Percentiles rank a stretch among this genome's conserved stretches.
Evolutionary conservation across 148 eudicot species (phyloP).

Genomic region (Silene conica): DNA sequence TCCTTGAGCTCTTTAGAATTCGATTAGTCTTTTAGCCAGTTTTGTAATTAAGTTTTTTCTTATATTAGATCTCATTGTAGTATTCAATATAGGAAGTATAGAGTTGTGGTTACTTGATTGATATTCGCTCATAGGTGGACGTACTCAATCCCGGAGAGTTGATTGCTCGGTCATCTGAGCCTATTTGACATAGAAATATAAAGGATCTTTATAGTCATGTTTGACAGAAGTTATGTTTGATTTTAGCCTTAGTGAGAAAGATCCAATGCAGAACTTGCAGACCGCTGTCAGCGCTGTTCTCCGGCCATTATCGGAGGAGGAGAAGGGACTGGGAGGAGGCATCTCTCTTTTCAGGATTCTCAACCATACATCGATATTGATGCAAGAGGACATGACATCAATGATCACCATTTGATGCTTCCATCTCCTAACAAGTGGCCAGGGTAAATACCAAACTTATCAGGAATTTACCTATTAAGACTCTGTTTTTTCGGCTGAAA

Average conservation of each 20-base stretch:
- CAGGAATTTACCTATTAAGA: no score
- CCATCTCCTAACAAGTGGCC: no score
- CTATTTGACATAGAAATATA: neutral
- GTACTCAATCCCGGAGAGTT: neutral
- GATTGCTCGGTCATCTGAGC: neutral
- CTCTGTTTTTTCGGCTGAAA: no score
- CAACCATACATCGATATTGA: neutral
- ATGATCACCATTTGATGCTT: no score
- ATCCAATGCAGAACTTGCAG: neutral
- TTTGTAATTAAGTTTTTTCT: constrained; percentile 27
- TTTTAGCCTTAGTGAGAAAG: neutral
- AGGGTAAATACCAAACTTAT: no score
- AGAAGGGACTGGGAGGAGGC: neutral
- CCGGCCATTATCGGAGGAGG: neutral
- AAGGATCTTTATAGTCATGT: neutral
- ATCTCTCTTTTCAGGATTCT: neutral
- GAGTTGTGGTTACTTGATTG: constrained; percentile 13
- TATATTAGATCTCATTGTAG: constrained; percentile 1
- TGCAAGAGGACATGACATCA: neutral
- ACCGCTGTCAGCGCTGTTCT: neutral
- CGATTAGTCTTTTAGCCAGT: constrained; percentile 19
- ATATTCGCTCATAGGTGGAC: constrained; percentile 4
- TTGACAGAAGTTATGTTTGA: neutral
- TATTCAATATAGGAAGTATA: constrained; percentile 15
- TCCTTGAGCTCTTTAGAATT: constrained; percentile 16